These are phyloP conservation scores for Penicillium coprophilum DNA, from an alignment of 495 filamentous ascomycete genomes.

Conservation along the genomic window DNA sequence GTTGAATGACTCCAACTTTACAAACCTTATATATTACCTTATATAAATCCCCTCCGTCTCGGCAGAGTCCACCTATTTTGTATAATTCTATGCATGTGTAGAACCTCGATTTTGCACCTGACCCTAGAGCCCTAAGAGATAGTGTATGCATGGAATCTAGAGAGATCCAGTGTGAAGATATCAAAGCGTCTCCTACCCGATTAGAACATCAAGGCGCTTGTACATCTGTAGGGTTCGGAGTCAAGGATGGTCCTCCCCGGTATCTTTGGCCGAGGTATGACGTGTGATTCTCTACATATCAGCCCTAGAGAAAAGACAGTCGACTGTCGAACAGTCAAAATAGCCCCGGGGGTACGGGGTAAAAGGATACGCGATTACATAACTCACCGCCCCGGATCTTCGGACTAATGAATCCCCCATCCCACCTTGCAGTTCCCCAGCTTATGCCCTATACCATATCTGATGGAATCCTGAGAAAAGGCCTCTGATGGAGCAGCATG, in stretches of 20 bases:
- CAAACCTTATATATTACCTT: background rate
- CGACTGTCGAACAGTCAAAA: background rate
- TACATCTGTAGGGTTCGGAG: background rate
- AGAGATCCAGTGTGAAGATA: no score
- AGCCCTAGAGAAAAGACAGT: background rate
- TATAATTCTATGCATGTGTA: no score
- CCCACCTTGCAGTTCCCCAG: slow-evolving; percentile 25
- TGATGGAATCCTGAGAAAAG: slow-evolving; percentile 21
- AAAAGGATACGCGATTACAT: background rate
- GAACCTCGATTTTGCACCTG: no score
- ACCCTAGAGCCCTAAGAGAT: no score
- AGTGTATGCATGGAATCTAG: no score
- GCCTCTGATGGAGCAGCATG: slow-evolving; percentile 40
- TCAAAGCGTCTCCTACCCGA: no score
- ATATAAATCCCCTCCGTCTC: background rate
- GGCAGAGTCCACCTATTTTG: background rate
- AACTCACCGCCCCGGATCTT: slow-evolving; percentile 24
- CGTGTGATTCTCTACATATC: background rate
- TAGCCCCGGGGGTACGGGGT: no score
- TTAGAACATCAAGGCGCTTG: no score
- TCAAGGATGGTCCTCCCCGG: background rate
- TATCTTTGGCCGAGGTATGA: background rate
- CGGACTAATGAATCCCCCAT: slow-evolving; percentile 32
- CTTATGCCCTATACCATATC: no score
- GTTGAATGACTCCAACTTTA: background rate